phyloP scores from a whole-genome alignment of 768 basidiomycete species.

The Tephrocybe sp. region DNA sequence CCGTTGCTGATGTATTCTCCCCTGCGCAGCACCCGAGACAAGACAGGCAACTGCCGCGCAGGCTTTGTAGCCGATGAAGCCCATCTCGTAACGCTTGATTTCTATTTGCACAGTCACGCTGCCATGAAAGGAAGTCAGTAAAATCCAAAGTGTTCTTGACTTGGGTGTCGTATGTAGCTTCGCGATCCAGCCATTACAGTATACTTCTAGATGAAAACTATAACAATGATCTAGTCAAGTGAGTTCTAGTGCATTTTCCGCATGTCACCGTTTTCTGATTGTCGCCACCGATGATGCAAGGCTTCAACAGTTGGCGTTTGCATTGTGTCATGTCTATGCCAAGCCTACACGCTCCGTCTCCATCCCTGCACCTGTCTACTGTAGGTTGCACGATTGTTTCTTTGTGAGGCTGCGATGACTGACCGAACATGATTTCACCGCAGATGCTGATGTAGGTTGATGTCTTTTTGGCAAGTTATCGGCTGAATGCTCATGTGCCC shows the following conservation, averaged over 20 bases:
- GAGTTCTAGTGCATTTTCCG: slow-evolving; percentile 17
- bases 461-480: slow-evolving; percentile 4
- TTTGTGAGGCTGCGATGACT: neutral
- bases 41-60: slow-evolving; percentile 48
- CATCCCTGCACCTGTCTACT: slow-evolving; percentile 69
- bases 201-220: slow-evolving; percentile 40
- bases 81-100: slow-evolving; percentile 55
- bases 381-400: slow-evolving; percentile 32
- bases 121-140: slow-evolving; percentile 47
- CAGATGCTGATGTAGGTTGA: slow-evolving; percentile 52
- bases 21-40: slow-evolving; percentile 38
- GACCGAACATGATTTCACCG: slow-evolving; percentile 3
- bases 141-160: neutral
- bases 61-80: slow-evolving; percentile 56
- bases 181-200: slow-evolving; percentile 53
- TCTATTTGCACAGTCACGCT: slow-evolving; percentile 56
- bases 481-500: slow-evolving; percentile 1
- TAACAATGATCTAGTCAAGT: slow-evolving; percentile 20
- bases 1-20: slow-evolving; percentile 3
- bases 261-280: slow-evolving; percentile 2
- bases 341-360: slow-evolving; percentile 70
- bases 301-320: slow-evolving; percentile 41
- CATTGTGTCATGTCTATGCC: slow-evolving; percentile 67
- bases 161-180: slow-evolving; percentile 31
- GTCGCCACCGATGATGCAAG: slow-evolving; percentile 17